Conservation (phyloP, 1,139 yeast species). For the Protomyces inundatus region DNA sequence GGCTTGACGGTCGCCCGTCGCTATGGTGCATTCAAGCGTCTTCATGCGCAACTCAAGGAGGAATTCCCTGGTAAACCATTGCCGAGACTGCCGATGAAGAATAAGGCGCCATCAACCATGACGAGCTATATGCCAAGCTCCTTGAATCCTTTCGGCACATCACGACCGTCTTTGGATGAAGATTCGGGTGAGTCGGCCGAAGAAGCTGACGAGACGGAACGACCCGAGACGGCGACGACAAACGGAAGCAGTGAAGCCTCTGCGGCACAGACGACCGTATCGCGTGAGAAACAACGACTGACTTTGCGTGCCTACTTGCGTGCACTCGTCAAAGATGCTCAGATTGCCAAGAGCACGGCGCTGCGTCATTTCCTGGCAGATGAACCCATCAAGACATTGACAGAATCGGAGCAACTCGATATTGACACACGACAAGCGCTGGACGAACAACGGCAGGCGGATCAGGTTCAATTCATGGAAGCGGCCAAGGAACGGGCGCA, state of each 20-base stretch:
- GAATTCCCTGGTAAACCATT: conserved; percentile 66
- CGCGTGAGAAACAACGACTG: conserved; percentile 66
- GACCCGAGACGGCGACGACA: not conserved
- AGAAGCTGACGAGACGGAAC: conserved; percentile 2
- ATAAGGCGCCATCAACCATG: conserved; percentile 39
- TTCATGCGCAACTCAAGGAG: conserved; percentile 50
- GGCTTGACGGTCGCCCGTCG: conserved; percentile 52
- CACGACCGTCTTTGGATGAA: conserved; percentile 1
- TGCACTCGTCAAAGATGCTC: conserved; percentile 50
- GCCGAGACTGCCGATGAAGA: conserved; percentile 59
- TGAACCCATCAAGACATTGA: conserved; percentile 39
- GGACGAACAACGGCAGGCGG: conserved; percentile 56
- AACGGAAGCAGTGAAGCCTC: not conserved
- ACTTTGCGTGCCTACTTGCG: conserved; percentile 68
- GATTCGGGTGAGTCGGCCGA: conserved; percentile 20
- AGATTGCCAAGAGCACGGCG: conserved; percentile 50
- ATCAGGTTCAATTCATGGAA: conserved; percentile 68
- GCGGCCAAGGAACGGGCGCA: conserved; percentile 52
- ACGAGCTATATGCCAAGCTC: conserved; percentile 16
- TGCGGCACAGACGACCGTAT: conserved; percentile 37
- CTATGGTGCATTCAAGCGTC: conserved; percentile 58
- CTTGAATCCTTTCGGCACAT: conserved; percentile 3
- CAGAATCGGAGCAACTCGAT: conserved; percentile 49
- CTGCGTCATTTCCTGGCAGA: conserved; percentile 52
- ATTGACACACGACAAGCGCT: conserved; percentile 52